Evolutionary conservation across 495 filamentous ascomycete species (phyloP).

Genomic region (Friedmanniomyces simplex): DNA sequence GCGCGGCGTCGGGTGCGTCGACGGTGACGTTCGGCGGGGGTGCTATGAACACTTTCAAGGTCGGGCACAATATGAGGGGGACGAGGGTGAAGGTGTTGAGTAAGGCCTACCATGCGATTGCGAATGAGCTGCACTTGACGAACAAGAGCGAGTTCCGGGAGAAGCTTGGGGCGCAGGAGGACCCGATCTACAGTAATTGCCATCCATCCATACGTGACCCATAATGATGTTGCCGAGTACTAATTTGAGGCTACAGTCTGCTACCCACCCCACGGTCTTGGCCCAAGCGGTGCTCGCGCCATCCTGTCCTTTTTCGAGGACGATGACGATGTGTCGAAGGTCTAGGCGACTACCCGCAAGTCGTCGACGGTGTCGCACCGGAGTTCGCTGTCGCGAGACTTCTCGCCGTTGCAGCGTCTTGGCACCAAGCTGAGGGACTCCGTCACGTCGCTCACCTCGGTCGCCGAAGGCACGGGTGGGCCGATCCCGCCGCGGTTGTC

Average conservation of each 20-base stretch:
- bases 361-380: background rate
- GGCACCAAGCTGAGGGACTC: background rate
- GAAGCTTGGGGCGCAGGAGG: constrained; percentile 70
- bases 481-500: too few species aligned
- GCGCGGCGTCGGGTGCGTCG: constrained; percentile 51
- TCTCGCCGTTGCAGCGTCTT: background rate
- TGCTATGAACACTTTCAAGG: constrained; percentile 53
- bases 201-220: background rate
- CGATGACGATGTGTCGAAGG: constrained; percentile 34
- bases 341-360: constrained; percentile 10
- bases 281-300: constrained; percentile 62
- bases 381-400: background rate
- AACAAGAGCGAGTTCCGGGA: constrained; percentile 79
- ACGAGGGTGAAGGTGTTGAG: constrained; percentile 61
- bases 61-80: constrained; percentile 66
- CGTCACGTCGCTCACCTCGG: too few species aligned
- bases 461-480: too few species aligned
- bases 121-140: constrained; percentile 64
- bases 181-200: constrained; percentile 53
- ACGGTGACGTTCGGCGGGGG: constrained; percentile 72
- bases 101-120: constrained; percentile 65
- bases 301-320: constrained; percentile 79
- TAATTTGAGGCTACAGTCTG: too few species aligned
- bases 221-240: background rate
- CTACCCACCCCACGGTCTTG: constrained; percentile 70